Conservation (phyloP, 1,284 basidiomycete genomes). For the Ceratobasidium sp. region DNA sequence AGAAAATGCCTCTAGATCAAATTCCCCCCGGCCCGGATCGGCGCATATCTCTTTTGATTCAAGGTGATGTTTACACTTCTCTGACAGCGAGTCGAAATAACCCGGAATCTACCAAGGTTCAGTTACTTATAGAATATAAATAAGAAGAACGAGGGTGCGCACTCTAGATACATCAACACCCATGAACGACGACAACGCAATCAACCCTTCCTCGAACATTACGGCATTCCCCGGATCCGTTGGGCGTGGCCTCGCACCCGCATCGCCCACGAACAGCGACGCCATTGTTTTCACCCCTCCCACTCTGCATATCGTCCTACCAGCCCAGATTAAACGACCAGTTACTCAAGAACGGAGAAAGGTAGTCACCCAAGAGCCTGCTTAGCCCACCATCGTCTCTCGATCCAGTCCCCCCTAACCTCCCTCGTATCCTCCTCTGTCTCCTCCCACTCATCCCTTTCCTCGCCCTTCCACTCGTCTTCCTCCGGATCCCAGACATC, state of each 20-base stretch:
- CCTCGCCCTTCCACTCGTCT: slow-evolving; percentile 8
- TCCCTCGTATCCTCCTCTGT: slow-evolving; percentile 19
- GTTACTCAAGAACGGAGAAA: slow-evolving; percentile 47
- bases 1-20: slow-evolving; percentile 53
- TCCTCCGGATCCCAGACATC: slow-evolving; percentile 9
- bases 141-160: not conserved
- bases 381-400: slow-evolving; percentile 29
- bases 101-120: slow-evolving; percentile 53
- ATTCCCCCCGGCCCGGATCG: slow-evolving; percentile 35
- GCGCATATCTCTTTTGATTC: not conserved
- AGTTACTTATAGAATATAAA: not conserved
- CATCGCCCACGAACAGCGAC: not conserved
- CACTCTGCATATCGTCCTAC: slow-evolving; percentile 14
- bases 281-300: not conserved
- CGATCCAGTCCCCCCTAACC: slow-evolving; percentile 27
- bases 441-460: not conserved
- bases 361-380: slow-evolving; percentile 27
- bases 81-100: slow-evolving; percentile 58
- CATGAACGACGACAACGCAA: slow-evolving; percentile 22
- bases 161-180: slow-evolving; percentile 53
- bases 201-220: slow-evolving; percentile 29
- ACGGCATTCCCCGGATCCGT: not conserved
- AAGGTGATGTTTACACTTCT: slow-evolving; percentile 58
- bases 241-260: not conserved
- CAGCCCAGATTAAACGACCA: slow-evolving; percentile 47